Evolutionary conservation across 441 rosid genomes (phyloP), one percentile per base, ranked within the genome.

Genomic region (Syzygium syzygioides): DNA sequence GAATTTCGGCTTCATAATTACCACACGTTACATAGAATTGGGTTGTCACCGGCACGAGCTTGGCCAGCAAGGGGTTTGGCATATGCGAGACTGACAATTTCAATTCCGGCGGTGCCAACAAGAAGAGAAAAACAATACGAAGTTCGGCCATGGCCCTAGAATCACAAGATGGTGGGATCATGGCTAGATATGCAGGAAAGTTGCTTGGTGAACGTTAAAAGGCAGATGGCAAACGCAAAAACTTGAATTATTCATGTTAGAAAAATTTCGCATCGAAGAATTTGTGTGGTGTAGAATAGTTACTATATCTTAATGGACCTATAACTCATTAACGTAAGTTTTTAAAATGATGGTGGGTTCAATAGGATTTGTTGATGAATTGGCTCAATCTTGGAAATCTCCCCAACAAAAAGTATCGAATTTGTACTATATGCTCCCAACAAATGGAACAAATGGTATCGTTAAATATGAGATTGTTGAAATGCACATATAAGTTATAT

Each of bases 361-460:
- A 23, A 23, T 57, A 57, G 28, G 62, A 57, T 57, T 23, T 57
- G 2, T 57, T 68, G 79, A 34, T 1, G 4, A 5, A 14, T 5
- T 15, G 6, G 18, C 9, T 64, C 1, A 6, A 1, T 15, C 6
- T n/a, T 64, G 30, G 5, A 1, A 0, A 34, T 68, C 26, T 68
- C 8, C 14, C 34, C 0, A 5, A 0, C 34, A 48, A 34, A 32
- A 34, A 4, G 48, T 68, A 68, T 0, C 11, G 3, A 34, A 10
- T 18, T 34, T 19, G 23, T 18, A 0, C 2, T 34, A 6, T 3
- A 3, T 2, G 0, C 13, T 30, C 41, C 0, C 13, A 66, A 66
- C 37, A 30, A 54, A 15, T 54, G 17, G 55, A 54, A 15, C 17
- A 54, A 30, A 30, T 64, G 9, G 13, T 66, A 17, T 68, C 0